Evolutionary conservation across 495 filamentous ascomycete genomes (phyloP), one percentile per base, ranked within the genome.

Genomic region (Trichoderma asperelloides): DNA sequence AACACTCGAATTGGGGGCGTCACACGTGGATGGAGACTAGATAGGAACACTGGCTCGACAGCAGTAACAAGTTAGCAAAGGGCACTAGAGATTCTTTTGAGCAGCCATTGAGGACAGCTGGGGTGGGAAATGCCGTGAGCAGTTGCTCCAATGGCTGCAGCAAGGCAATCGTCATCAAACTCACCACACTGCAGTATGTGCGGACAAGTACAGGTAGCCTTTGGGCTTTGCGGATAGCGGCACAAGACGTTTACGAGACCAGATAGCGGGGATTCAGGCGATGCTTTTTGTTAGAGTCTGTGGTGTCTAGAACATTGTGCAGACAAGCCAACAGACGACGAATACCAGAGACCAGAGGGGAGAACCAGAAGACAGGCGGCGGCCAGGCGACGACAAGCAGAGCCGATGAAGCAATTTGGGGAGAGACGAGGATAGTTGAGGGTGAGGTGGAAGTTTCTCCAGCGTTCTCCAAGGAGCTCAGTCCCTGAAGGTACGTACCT

Each of bases 371-470:
- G 64, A 65, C 64, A 25, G 55, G 55, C 55, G 27, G 55, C 55
- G n/a, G 55, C 43, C 43, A 18, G 43, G 43, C 43, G 43, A 47
- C 13, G 15, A n/a, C 43, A 47, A 60, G 27, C n/a, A 63, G 64
- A 45, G 64, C 40, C 55, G 43, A 21, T 30, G 64, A n/a, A 30
- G 25, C 28, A 65, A 21, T 12, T 45, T 23, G n/a, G 12, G 23
- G 28, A 15, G 13, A 16, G 41, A 65, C 23, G 63, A 37, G 15
- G 64, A n/a, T 18, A 47, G 64, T 43, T 63, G 67, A 39, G 67
- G 67, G 40, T 63, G 63, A 66, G 33, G 67, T 69, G 67, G 67
- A 69, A 60, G 62, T 68, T 68, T 62, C 43, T 49, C 62, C 15
- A 62, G 45, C 18, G 28, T 41, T 21, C 28, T 62, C 66, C 41